Conservation (phyloP, 495 filamentous ascomycete genomes). For the Daldinia bambusicola region DNA sequence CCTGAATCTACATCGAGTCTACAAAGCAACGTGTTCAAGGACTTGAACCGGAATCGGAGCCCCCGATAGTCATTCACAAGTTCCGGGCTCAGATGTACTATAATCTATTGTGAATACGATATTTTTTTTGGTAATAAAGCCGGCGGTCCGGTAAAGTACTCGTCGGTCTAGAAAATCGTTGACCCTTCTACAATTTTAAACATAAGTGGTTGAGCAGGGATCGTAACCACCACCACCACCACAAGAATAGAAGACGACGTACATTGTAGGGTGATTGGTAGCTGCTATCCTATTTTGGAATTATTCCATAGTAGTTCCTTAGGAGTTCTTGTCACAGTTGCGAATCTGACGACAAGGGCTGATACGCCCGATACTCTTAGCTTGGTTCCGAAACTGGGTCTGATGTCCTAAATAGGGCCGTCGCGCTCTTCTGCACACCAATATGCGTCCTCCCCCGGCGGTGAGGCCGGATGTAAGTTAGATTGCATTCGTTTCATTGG, state of each 20-base stretch:
- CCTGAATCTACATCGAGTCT: constrained; percentile 19
- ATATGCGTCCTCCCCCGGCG: constrained; percentile 13
- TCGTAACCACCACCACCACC: constrained; percentile 41
- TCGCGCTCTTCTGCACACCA: constrained; percentile 13
- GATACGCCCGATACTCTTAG: constrained; percentile 34
- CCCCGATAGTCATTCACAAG: constrained; percentile 7
- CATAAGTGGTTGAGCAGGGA: constrained; percentile 21
- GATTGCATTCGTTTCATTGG: constrained; percentile 19
- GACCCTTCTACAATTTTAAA: constrained; percentile 20
- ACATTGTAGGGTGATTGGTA: constrained; percentile 18
- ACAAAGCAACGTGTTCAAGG: constrained; percentile 10
- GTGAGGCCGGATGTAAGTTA: constrained; percentile 8
- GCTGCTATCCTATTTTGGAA: constrained; percentile 12
- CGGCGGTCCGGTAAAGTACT: constrained; percentile 32
- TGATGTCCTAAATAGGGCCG: constrained; percentile 10
- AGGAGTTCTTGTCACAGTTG: constrained; percentile 25
- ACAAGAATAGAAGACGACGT: constrained; percentile 6
- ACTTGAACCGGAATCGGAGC: constrained; percentile 22
- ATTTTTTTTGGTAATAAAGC: constrained; percentile 30
- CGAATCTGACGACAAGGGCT: constrained; percentile 38
- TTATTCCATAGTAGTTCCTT: constrained; percentile 34
- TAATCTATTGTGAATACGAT: background rate
- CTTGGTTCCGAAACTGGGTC: constrained; percentile 24
- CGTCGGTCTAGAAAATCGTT: constrained; percentile 28
- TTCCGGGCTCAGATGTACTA: background rate